Conservation (phyloP, 176 grass and related monocot genomes). For the Oryza rufipogon region DNA sequence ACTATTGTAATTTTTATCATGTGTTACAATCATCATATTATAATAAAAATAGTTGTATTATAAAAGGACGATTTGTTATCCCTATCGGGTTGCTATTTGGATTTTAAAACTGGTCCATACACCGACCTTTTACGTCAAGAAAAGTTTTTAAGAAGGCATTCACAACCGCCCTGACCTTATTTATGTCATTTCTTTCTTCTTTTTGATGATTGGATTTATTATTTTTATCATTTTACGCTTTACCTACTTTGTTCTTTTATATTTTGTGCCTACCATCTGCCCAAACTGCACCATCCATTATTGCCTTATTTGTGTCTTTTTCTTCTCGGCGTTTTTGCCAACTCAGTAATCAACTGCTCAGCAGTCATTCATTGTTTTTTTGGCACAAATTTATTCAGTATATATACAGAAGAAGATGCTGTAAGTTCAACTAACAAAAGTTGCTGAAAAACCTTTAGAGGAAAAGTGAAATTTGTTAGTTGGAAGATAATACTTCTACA, state of each 20-base stretch:
- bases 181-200: not conserved
- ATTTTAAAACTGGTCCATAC: not conserved
- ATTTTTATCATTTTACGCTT: constrained; percentile 4
- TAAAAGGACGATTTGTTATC: not conserved
- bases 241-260: constrained; percentile 12
- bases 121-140: not conserved
- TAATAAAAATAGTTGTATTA: not conserved
- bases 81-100: not conserved
- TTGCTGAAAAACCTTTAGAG: not conserved
- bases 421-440: constrained; percentile 11
- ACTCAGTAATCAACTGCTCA: not conserved
- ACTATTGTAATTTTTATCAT: not conserved
- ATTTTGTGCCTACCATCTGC: constrained; percentile 16
- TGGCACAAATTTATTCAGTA: not conserved
- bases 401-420: not conserved
- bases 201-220: not conserved
- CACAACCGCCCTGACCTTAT: not conserved
- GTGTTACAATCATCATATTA: not conserved
- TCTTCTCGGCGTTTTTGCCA: constrained; percentile 28
- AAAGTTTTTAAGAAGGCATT: not conserved
- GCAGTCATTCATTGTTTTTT: constrained; percentile 4
- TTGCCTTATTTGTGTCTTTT: not conserved
- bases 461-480: constrained; percentile 35
- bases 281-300: not conserved
- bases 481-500: not conserved